Evolutionary conservation across 352 stramenopile species (phyloP).

Genomic region (Globisporangium viniferum): DNA sequence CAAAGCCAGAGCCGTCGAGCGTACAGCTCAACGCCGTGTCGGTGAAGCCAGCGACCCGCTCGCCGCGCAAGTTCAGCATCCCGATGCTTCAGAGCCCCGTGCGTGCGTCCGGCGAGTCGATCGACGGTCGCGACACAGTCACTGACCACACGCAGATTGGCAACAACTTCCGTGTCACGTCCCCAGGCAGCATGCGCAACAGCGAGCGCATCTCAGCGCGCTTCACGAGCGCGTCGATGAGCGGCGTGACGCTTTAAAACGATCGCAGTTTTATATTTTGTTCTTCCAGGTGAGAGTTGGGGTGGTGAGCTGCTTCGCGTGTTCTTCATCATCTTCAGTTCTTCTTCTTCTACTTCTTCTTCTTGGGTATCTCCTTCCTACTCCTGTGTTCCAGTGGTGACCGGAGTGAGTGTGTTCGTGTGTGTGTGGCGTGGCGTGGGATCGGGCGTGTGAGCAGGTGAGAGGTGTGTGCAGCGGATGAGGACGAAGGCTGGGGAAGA

Average conservation of each 20-base stretch:
- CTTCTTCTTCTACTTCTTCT: background rate
- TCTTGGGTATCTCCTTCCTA: background rate
- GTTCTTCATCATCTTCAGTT: background rate
- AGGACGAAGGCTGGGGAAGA: background rate
- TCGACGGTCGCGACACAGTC: constrained; percentile 19
- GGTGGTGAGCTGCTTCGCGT: background rate
- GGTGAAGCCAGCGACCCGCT: constrained; percentile 13
- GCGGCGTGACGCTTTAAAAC: constrained; percentile 19
- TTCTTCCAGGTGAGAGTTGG: background rate
- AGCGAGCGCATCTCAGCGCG: constrained; percentile 16
- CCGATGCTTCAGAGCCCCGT: constrained; percentile 22
- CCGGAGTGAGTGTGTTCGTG: background rate
- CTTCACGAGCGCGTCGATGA: constrained; percentile 17
- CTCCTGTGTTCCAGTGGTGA: background rate
- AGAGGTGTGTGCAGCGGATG: background rate
- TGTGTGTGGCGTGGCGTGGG: constrained; percentile 6
- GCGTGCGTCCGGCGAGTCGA: constrained; percentile 14
- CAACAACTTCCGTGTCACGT: constrained; percentile 13
- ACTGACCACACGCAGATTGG: constrained; percentile 1
- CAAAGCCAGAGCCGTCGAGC: constrained; percentile 11
- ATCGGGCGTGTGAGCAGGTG: background rate
- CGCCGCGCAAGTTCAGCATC: constrained; percentile 20
- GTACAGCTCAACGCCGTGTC: constrained; percentile 18
- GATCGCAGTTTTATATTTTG: constrained; percentile 10
- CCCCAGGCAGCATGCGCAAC: constrained; percentile 14